Percentiles rank a stretch among this genome's conserved stretches.
Conservation (phyloP, 345 rosid species). For the Bruguiera parviflora region DNA sequence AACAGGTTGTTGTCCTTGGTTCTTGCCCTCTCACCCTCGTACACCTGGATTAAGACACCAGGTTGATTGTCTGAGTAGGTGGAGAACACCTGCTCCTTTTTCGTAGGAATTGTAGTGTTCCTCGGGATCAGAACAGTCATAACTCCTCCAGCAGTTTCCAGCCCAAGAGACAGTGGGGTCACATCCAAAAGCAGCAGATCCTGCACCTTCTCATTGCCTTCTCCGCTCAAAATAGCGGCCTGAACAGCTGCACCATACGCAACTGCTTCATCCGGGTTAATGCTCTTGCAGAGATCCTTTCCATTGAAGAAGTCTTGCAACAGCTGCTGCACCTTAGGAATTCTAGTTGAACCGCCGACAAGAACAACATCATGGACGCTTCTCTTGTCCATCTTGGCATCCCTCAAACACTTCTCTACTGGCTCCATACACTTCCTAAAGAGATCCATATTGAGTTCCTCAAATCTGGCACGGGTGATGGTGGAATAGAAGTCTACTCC, state of each 20-base stretch:
- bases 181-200: constrained; percentile 24
- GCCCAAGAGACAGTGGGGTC: constrained; percentile 18
- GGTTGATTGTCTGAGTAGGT: constrained; percentile 24
- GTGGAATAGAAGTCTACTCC: constrained; percentile 26
- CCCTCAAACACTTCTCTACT: constrained; percentile 28
- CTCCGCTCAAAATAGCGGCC: constrained; percentile 27
- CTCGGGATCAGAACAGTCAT: constrained; percentile 28
- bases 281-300: constrained; percentile 32
- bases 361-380: constrained; percentile 24
- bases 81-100: constrained; percentile 26
- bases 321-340: constrained; percentile 28
- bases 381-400: constrained; percentile 31
- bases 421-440: constrained; percentile 33
- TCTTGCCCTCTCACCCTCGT: constrained; percentile 27
- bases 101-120: constrained; percentile 24
- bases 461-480: constrained; percentile 26
- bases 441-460: constrained; percentile 29
- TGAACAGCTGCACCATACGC: neutral
- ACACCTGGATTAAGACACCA: constrained; percentile 22
- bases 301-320: constrained; percentile 26
- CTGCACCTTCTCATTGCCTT: constrained; percentile 25
- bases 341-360: constrained; percentile 29
- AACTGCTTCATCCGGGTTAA: constrained; percentile 1
- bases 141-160: constrained; percentile 25
- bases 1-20: constrained; percentile 23